Evolutionary conservation across 768 basidiomycete species (phyloP).

Genomic region (Suillus plorans): DNA sequence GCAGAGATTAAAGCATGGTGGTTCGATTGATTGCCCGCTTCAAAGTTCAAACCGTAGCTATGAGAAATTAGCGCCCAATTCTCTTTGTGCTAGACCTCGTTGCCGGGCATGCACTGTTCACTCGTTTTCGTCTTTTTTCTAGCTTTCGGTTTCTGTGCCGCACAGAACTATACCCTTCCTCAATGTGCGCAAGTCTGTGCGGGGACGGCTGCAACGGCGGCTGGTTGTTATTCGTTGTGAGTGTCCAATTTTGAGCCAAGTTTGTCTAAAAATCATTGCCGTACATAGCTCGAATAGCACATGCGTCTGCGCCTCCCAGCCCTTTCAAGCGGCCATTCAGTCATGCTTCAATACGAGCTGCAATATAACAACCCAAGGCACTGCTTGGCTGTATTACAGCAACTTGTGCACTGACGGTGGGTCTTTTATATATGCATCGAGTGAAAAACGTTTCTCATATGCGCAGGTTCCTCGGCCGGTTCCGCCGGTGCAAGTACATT

Average conservation of each 20-base stretch:
- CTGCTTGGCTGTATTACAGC: background rate
- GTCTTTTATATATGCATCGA: background rate
- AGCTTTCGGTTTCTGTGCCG: background rate
- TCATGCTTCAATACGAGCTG: background rate
- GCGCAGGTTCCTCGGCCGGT: background rate
- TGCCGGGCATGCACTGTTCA: conserved; percentile 1
- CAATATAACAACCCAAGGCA: background rate
- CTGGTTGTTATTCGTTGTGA: conserved; percentile 1
- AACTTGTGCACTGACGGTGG: background rate
- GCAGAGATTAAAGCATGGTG: background rate
- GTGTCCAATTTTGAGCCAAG: background rate
- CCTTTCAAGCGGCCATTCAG: conserved; percentile 1
- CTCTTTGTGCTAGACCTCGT: background rate
- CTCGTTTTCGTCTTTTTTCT: background rate
- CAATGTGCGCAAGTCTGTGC: background rate
- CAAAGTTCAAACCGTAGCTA: background rate
- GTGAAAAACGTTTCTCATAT: background rate
- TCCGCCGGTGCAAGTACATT: background rate
- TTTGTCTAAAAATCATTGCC: background rate
- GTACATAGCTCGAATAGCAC: background rate
- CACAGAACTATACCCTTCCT: background rate
- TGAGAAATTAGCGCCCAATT: background rate
- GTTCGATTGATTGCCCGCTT: background rate
- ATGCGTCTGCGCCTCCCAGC: background rate
- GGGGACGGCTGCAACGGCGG: background rate